Evolutionary conservation across 768 basidiomycete species (phyloP), one percentile per base, ranked within the genome.

Genomic region (Mycena metata): DNA sequence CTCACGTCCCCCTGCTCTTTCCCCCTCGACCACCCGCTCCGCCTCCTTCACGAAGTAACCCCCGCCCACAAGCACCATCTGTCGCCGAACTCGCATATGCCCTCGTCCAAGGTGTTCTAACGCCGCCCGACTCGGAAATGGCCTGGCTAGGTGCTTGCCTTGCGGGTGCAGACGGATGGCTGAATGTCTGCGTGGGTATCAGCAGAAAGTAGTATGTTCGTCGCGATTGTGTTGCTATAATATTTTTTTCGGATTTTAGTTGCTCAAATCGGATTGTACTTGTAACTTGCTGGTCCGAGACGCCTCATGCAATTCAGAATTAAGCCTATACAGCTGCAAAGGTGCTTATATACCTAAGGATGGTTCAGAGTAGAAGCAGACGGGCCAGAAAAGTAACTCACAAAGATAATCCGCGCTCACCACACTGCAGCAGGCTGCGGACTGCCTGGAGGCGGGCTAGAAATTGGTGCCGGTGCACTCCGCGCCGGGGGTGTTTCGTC

Each of bases 71-170:
- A 47, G 78, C 76, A 7, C 80, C 81, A 24, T 64, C 75, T 11
- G 76, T 79, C 17, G 76, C 81, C 12, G 86, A 90, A 58, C 84
- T 92, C 41, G 96, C 94, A 15, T 92, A 89, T 72, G 88, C 92
- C 0, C 79, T 98, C 52, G 83, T 96, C 15, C 97, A 98, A 76
- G 97, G 98, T 15, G 90, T 98, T 21, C 79, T 86, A 3, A 80
- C 91, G 2, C 98, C 97, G 1, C 83, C 88, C 10, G 96, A 98
- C 35, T 86, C 95, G 8, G 97, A 99, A 75, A 85, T 98, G 79
- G 95, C 92, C 6, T 98, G 97, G 96, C 78, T 99, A n/a, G 93
- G 95, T 12, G 91, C 94, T 21, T 96, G 95, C 73, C 82, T 98
- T 79, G 89, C 91, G 15, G 96, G 96, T 10, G 95, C 96, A 15